Evolutionary conservation across 306 rosid species (phyloP), one percentile per base, ranked within the genome.

Genomic region (Heteromeles arbutifolia): DNA sequence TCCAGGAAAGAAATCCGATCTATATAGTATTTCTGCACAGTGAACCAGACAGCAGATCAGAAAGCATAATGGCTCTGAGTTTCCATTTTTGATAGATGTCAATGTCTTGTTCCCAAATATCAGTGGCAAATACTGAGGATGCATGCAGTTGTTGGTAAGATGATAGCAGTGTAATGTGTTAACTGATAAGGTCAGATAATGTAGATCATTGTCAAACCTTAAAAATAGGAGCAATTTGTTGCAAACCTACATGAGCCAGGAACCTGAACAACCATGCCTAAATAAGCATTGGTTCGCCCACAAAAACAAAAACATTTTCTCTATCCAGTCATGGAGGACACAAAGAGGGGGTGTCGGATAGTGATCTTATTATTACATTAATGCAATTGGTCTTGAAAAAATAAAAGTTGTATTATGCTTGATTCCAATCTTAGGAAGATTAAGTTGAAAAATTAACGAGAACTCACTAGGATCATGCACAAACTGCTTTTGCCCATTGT

Each of bases 1-100:
- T 76, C 97, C 97, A 67, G 97, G 97, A 87, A 95, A 95, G 84
- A 95, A 92, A 80, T 95, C 96, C 3, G 98, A 95, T 69, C 97
- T 97, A 84, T 95, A 92, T 67, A 95, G 91, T 79, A 79, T 79
- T 61, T 92, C 98, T 95, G 91, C 87, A 86, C 80, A 66, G 28
- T 6, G 25, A 25, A 86, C 79, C 62, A 70, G 45, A 69, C 39
- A 69, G 78, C 15, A 44, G 63, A 69, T 68, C 66, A 78, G 70
- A 56, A 32, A 63, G 21, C 32, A 65, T 22, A 18, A 29, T 50
- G 34, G 50, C 17, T 65, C 26, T 28, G 19, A 8, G 11, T 12
- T 63, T 45, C 58, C 29, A 39, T 34, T 41, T 61, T 65, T 7
- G 54, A 50, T 57, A 2, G 54, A 10, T 56, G 11, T 37, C 32